A percentile compares a stretch with the other conserved stretches of the same genome.
Evolutionary conservation across 2,329 filamentous ascomycete species (phyloP).

Genomic region (Fusarium oxysporum): DNA sequence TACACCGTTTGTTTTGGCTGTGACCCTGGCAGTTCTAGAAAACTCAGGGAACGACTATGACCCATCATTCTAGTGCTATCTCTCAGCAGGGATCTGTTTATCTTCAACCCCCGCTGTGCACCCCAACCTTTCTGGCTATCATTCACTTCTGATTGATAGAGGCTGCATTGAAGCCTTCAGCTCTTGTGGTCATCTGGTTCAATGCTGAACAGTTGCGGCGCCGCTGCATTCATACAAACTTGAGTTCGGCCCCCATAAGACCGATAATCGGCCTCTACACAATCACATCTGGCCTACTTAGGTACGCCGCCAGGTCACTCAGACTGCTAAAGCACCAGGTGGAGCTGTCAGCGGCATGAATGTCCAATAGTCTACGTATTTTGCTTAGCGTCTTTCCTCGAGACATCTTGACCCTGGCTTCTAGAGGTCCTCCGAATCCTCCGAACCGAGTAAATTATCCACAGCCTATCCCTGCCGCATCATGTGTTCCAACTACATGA

Average conservation of each 20-base stretch:
- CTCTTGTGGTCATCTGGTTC: conserved; percentile 13
- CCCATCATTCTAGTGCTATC: conserved; percentile 18
- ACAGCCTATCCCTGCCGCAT: conserved; percentile 8
- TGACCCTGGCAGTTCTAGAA: conserved; percentile 38
- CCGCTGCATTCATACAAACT: conserved; percentile 10
- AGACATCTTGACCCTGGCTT: conserved; percentile 28
- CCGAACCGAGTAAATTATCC: conserved; percentile 23
- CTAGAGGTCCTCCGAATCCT: conserved; percentile 31
- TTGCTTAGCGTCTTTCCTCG: conserved; percentile 25
- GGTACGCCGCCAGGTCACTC: conserved; percentile 1
- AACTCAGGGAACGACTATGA: conserved; percentile 33
- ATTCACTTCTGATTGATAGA: neutral
- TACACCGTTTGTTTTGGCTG: conserved; percentile 34
- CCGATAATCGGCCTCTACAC: conserved; percentile 1
- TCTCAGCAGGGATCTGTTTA: conserved; percentile 18
- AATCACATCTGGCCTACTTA: conserved; percentile 11
- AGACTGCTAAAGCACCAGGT: conserved; percentile 22
- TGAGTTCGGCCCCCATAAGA: conserved; percentile 1
- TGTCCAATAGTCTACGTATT: conserved; percentile 30
- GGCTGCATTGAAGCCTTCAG: neutral
- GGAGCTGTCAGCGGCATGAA: conserved; percentile 29
- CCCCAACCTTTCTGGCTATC: conserved; percentile 12
- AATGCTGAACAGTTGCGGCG: neutral
- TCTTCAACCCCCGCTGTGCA: conserved; percentile 9
- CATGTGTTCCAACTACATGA: conserved; percentile 16